Evolutionary conservation across 2,329 filamentous ascomycete genomes (phyloP), one percentile per base, ranked within the genome.

Genomic region (Phoma sp.): DNA sequence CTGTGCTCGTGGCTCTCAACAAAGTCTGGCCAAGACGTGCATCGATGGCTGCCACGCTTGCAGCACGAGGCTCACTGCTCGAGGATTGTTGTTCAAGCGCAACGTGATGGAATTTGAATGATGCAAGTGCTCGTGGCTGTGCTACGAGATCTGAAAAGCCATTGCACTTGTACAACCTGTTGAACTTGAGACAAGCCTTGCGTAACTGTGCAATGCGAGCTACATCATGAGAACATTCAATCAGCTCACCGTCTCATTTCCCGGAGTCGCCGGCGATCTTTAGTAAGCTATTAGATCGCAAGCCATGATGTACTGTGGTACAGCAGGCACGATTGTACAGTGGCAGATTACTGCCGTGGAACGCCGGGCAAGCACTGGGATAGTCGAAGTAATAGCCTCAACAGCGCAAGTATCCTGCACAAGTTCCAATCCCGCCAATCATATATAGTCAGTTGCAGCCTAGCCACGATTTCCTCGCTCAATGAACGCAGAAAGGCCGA

Each of bases 11-110:
- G 37, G 20, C 12, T 4, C n/a, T 21, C 7, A 11, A 23, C 11
- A 23, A 5, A 18, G 32, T 12, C 20, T 42, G 38, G 38, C 6
- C 10, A 26, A n/a, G 6, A 42, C 7, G 15, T 20, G n/a, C 17
- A 21, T 21, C 17, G 17, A 6, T 18, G 42, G 25, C 42, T 42
- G 37, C 50, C 50, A 47, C 30, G 50, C 42, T 53, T 20, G 21
- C 17, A 21, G 37, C 42, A 53, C 50, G 42, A 42, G 37, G 26
- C 14, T 15, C 7, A 15, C 12, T 3, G 28, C 28, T 33, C 17
- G 9, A 20, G 21, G n/a, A 10, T 34, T 17, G 29, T 15, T 7
- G 11, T 18, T 7, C 37, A 17, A 25, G 30, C 47, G 34, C n/a
- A 20, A 18, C 18, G 20, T 32, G 28, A 9, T 42, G 23, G 38